Evolutionary conservation across 148 eudicot species (phyloP), one percentile per base, ranked within the genome.

Genomic region (Amaranthus hypochondriacus): DNA sequence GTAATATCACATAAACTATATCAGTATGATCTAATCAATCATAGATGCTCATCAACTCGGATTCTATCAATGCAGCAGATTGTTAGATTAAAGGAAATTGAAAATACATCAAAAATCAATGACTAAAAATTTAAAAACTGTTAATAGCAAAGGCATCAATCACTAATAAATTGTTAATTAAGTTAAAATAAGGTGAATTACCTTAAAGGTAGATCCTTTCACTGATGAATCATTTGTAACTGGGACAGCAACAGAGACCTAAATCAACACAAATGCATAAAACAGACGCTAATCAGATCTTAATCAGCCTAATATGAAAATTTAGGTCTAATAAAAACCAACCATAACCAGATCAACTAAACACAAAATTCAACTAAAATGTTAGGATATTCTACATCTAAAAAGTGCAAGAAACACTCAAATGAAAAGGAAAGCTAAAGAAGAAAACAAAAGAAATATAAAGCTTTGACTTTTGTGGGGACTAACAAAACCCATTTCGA

Each of bases 201-300:
- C 96, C 96, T 88, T 79, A 56, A 85, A 73, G 46, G 77, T 54
- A 39, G 89, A 82, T 83, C 83, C 84, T 65, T 79, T 77, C 44
- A 85, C 72, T 55, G 79, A 81, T 3, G 79, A 67, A 73, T 90
- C 90, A 67, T 75, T 76, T 56, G 85, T 70, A 60, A 84, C 56
- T 52, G 90, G 82, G 65, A 80, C 77, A 61, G 81, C 51, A 3
- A 81, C 78, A 76, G 84, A 72, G 39, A 82, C 84, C 96, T 90
- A 77, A 71, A 72, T 28, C 70, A 68, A 56, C 9, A n/a, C 44
- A 62, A 43, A 60, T 51, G 53, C 13, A 65, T 42, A 57, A 43
- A 72, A 56, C 73, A 56, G 53, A 44, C 6, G 54, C 58, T 18
- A 47, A 58, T 6, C 43, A 4, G 72, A 68, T 68, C 55, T 47